Base-by-base conservation (phyloP, 164 flowering plant genomes). In the Cinnamomum micranthum region DNA sequence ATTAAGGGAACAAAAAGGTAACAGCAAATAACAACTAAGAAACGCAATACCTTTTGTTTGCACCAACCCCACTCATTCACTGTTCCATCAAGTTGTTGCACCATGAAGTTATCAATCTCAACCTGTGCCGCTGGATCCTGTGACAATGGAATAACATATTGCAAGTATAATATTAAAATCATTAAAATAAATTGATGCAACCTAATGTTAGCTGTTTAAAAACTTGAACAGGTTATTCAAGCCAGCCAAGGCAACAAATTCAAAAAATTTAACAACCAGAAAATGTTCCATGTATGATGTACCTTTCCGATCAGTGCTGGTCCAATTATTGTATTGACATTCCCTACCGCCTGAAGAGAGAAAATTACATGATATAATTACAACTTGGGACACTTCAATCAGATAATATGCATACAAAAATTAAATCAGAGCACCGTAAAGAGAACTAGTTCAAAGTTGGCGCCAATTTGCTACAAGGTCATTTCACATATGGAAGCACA, bases 291-390 rank as follows among this genome's bases (percentile, higher is more conserved):
- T 51, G 33, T 41, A 23, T 33, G 23, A 31, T 4, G 67, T 76
- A 84, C 90, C 87, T 83, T 87, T 66, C 90, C 90, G 63, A 87
- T 80, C 80, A 85, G 76, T 23, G 88, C 88, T 25, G 88, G 90
- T 15, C 80, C 90, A 68, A 87, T 87, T 74, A 82, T 83, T n/a
- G 80, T 13, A 51, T 87, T 87, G 72, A 87, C 88, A 80, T 87
- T 87, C 25, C 69, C 83, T 69, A 87, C 90, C 68, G 90, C 90
- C 88, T 85, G 68, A 22, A 69, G 12, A 17, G 6, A 41, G 13
- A 20, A 20, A 60, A 60, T 22, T 60, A 3, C 64, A 41, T 1
- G 10, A 41, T 41, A 41, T 41, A 41, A 41, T 41, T 41, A 41
- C 47, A 41, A 41, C 47, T 9, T 41, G 47, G 47, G 47, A 41